A percentile compares a stretch with the other conserved stretches of the same genome.
These are phyloP conservation scores for Obba rivulosa DNA, from an alignment of 768 basidiomycete species.

Conservation along the genomic window DNA sequence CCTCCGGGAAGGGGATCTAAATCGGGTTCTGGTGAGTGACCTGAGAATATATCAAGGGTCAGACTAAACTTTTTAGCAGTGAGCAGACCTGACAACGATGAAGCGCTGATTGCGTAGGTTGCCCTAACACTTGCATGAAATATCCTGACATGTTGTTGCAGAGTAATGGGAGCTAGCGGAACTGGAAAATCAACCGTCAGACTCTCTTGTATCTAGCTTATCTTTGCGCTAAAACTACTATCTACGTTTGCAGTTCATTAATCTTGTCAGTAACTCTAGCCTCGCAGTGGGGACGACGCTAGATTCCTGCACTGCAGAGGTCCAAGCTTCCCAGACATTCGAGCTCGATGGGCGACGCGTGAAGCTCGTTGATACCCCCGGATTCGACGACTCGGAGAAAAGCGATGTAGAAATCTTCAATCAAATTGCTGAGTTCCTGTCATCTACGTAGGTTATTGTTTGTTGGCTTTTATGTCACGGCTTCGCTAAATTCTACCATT, in stretches of 20 bases:
- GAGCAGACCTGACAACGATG: too few relatives aligned
- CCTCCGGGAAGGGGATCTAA: too few relatives aligned
- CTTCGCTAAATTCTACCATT: slow-evolving; percentile 13
- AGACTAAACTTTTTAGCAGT: background rate
- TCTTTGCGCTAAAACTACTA: background rate
- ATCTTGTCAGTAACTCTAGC: slow-evolving; percentile 9
- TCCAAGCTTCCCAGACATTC: slow-evolving; percentile 1
- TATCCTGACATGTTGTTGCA: background rate
- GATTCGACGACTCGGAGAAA: slow-evolving; percentile 14
- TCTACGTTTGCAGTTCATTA: slow-evolving; percentile 10
- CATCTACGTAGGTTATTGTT: slow-evolving; percentile 9
- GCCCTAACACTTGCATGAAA: too few relatives aligned
- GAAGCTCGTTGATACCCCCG: slow-evolving; percentile 12
- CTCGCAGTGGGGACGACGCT: slow-evolving; percentile 2
- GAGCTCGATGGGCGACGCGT: slow-evolving; percentile 1
- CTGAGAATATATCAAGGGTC: too few relatives aligned
- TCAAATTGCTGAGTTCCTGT: slow-evolving; percentile 11
- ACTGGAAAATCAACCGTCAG: slow-evolving; percentile 10
- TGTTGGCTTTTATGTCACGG: background rate
- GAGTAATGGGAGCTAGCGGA: slow-evolving; percentile 12
- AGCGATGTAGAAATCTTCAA: slow-evolving; percentile 15
- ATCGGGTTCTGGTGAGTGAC: too few relatives aligned
- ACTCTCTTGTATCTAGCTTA: background rate
- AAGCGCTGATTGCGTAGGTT: too few relatives aligned
- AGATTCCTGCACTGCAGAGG: slow-evolving; percentile 4